Base-by-base conservation (phyloP, 306 rosid genomes). In the Vigna angularis region DNA sequence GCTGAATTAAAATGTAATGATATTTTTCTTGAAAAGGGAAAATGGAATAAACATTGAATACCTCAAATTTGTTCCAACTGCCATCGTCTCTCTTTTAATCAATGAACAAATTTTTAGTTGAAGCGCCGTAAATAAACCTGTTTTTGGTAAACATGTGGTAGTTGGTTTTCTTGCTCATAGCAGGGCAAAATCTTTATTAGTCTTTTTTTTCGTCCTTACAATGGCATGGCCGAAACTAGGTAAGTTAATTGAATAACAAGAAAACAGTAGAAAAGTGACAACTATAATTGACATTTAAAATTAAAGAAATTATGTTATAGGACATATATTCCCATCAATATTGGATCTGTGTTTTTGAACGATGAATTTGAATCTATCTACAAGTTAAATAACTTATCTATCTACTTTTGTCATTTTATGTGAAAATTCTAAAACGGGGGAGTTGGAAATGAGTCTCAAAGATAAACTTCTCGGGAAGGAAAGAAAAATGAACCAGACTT, bases 191-290 rank as follows among this genome's bases (percentile, higher is more conserved):
- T 14, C 45, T 34, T 47, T 17, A 7, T 8, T 5, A 22, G 20
- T 52, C 64, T 30, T 12, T 18, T 18, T 42, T 72, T 7, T 56
- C 6, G 44, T 42, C 40, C 66, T 36, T 14, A 4, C 32, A 40
- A 16, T 9, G 38, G 24, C 64, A 15, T 34, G 38, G 64, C 64
- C 62, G 10, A 4, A 32, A 5, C 36, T 58, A 50, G 52, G 59
- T 45, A 6, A 34, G n/a, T 58, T 17, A 22, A 52, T 68, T 79
- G 58, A 52, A 52, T 64, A 32, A 6, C 51, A 79, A 72, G 67
- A 64, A 52, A 63, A 15, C 45, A 20, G 26, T 17, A 2, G 15
- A 50, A 49, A 75, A 75, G 20, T 32, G 26, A 66, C 9, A 17
- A 52, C 16, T 28, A 63, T 42, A 14, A 26, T 80, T 80, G 32